phyloP scores from a whole-genome alignment of 148 eudicot genomes.

The Rhododendron kiyosumense region DNA sequence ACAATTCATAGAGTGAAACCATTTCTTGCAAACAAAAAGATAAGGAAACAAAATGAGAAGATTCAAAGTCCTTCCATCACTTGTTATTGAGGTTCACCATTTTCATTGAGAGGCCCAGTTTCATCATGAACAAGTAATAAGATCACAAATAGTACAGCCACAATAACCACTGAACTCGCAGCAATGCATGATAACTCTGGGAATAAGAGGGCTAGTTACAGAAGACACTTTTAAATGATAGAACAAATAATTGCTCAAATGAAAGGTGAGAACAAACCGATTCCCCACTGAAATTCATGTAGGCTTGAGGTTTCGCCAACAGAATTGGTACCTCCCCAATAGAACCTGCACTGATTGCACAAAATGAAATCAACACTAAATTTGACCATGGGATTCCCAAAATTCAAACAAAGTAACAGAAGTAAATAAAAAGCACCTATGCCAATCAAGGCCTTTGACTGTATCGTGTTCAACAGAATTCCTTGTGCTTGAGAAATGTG shows the following conservation, averaged over 20 bases:
- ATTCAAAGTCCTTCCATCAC: not conserved
- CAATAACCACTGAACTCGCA: not conserved
- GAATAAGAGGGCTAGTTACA: not conserved
- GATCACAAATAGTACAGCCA: not conserved
- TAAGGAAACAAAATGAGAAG: not conserved
- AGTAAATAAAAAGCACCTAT: slow-evolving; percentile 47
- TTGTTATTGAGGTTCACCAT: not conserved
- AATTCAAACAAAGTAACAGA: not conserved
- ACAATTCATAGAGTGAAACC: not conserved
- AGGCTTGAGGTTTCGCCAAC: slow-evolving; percentile 90
- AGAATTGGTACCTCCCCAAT: slow-evolving; percentile 79
- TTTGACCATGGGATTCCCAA: not conserved
- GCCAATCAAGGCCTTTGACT: slow-evolving; percentile 89
- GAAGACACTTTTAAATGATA: not conserved
- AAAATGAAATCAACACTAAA: slow-evolving; percentile 12
- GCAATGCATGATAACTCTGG: not conserved
- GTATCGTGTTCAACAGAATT: slow-evolving; percentile 84
- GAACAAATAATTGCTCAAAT: not conserved
- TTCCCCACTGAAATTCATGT: slow-evolving; percentile 96
- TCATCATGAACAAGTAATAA: not conserved
- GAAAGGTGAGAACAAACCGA: slow-evolving; percentile 46
- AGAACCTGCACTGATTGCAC: slow-evolving; percentile 73
- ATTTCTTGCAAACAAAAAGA: not conserved
- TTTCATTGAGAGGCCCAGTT: not conserved
- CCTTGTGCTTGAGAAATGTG: slow-evolving; percentile 66